Conservation (phyloP, 768 basidiomycete genomes). For the Phylloporus sp. region DNA sequence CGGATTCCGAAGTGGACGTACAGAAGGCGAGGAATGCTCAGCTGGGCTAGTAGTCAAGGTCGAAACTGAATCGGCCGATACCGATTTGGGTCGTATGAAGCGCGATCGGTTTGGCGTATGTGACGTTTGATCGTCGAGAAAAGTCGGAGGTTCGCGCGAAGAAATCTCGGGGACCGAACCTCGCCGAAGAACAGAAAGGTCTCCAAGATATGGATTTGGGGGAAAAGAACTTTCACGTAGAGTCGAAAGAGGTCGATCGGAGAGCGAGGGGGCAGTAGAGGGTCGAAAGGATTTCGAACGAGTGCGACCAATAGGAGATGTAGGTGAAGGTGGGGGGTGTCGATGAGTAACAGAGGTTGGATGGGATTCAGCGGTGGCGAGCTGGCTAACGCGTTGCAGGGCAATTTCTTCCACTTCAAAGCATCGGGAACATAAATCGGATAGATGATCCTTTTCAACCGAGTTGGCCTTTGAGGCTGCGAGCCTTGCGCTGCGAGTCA, state of each 20-base stretch:
- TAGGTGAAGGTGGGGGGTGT: slow-evolving; percentile 19
- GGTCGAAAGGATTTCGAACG: slow-evolving; percentile 35
- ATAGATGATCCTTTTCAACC: slow-evolving; percentile 36
- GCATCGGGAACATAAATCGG: slow-evolving; percentile 57
- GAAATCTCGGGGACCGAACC: slow-evolving; percentile 26
- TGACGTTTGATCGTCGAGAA: slow-evolving; percentile 17
- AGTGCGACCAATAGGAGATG: slow-evolving; percentile 13
- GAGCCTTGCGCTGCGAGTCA: slow-evolving; percentile 58
- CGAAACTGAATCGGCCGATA: slow-evolving; percentile 55
- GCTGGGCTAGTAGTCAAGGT: slow-evolving; percentile 17
- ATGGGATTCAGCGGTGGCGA: slow-evolving; percentile 32
- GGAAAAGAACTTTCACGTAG: background rate
- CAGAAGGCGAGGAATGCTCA: slow-evolving; percentile 7
- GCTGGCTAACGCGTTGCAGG: slow-evolving; percentile 58
- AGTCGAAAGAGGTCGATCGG: slow-evolving; percentile 17
- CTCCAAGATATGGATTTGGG: slow-evolving; percentile 2
- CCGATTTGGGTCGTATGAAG: slow-evolving; percentile 42
- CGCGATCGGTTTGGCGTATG: slow-evolving; percentile 20
- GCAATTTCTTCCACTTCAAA: slow-evolving; percentile 69
- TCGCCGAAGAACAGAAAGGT: slow-evolving; percentile 19
- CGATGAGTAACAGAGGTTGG: slow-evolving; percentile 6
- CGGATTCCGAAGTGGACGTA: slow-evolving; percentile 1
- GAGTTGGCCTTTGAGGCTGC: slow-evolving; percentile 34
- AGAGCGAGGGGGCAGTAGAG: slow-evolving; percentile 45
- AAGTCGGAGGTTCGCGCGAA: slow-evolving; percentile 6